Evolutionary conservation across 2,329 filamentous ascomycete species (phyloP).

Genomic region (Pseudogymnoascus sp.): DNA sequence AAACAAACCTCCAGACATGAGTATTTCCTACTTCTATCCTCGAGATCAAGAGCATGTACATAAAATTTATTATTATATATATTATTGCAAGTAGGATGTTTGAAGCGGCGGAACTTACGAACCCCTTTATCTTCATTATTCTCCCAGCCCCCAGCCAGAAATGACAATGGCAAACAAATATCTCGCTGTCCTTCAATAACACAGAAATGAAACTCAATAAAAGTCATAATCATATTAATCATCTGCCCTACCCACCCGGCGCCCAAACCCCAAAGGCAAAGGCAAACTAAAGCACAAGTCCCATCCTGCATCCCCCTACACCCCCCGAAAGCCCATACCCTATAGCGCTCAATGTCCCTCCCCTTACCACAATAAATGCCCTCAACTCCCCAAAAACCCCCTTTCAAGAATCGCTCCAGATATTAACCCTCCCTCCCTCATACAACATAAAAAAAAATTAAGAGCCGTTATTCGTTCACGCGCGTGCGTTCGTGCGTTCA

Average conservation of each 20-base stretch:
- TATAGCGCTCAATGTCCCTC: background rate
- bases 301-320: background rate
- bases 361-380: background rate
- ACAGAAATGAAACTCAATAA: background rate
- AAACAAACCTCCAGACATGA: background rate
- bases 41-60: background rate
- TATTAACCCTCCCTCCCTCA: background rate
- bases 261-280: background rate
- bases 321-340: background rate
- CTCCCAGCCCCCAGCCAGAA: background rate
- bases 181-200: background rate
- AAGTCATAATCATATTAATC: constrained; percentile 8
- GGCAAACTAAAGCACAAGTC: background rate
- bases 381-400: background rate
- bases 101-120: background rate
- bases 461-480: background rate
- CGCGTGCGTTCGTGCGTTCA: background rate
- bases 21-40: background rate
- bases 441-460: background rate
- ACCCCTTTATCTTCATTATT: background rate
- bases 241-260: background rate
- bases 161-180: background rate
- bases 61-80: background rate
- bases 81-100: background rate
- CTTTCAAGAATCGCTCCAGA: background rate